Percentiles rank a stretch among this genome's conserved stretches.
Conservation (phyloP, 345 rosid genomes). For the Gossypium thurberi region DNA sequence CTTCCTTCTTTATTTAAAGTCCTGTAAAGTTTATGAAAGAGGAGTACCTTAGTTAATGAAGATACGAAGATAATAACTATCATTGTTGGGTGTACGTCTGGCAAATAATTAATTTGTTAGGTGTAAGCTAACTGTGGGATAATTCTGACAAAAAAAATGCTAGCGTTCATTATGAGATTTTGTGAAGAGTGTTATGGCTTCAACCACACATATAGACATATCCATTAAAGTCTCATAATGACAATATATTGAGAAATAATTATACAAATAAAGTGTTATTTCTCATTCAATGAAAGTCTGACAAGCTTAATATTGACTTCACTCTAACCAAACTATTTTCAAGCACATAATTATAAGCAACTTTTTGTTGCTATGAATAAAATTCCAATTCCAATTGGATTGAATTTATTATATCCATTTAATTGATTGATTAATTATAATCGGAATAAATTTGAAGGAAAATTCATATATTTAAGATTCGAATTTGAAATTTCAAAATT, state of each 20-base stretch:
- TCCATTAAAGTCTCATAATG: not conserved
- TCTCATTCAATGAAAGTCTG: not conserved
- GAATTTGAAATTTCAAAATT: no score
- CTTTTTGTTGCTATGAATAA: no score
- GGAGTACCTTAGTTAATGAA: rapidly evolving
- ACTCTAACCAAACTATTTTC: not conserved
- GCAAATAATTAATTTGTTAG: not conserved
- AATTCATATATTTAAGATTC: no score
- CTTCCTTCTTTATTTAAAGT: no score
- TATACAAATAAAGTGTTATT: not conserved
- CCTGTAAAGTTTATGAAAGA: no score
- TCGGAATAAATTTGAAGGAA: no score
- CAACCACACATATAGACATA: not conserved
- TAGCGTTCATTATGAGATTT: not conserved
- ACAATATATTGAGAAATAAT: not conserved
- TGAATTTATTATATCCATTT: no score
- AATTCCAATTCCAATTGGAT: no score
- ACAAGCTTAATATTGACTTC: not conserved
- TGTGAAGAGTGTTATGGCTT: not conserved
- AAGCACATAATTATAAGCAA: no score
- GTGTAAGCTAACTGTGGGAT: not conserved
- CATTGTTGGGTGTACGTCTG: no score
- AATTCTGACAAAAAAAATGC: not conserved
- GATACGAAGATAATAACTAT: no score
- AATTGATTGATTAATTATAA: no score